Evolutionary conservation across 495 filamentous ascomycete genomes (phyloP).

Genomic region (Talaromyces nanjingensis): DNA sequence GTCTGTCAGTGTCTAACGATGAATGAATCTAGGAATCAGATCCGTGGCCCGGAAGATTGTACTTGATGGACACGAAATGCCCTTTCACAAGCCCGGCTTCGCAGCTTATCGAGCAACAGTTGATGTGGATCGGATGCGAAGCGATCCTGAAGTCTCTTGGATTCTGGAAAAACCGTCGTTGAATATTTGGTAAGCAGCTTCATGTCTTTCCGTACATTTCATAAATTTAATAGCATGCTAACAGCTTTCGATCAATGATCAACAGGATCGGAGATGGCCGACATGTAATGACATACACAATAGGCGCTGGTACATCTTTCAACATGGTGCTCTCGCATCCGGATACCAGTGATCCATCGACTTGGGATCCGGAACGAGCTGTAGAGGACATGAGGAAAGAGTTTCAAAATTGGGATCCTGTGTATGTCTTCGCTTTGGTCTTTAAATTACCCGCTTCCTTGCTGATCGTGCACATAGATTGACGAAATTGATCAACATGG

Average conservation of each 20-base stretch:
- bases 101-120: constrained; percentile 39
- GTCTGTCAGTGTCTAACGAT: background rate
- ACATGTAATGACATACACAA: constrained; percentile 46
- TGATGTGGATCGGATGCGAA: constrained; percentile 30
- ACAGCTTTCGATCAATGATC: background rate
- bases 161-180: constrained; percentile 29
- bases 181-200: constrained; percentile 30
- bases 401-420: constrained; percentile 36
- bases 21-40: constrained; percentile 21
- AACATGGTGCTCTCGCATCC: constrained; percentile 47
- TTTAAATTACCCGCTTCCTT: background rate
- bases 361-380: constrained; percentile 27
- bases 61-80: constrained; percentile 15
- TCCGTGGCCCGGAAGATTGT: constrained; percentile 26
- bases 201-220: too few species aligned
- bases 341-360: constrained; percentile 29
- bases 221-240: background rate
- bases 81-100: constrained; percentile 19
- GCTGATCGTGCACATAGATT: constrained; percentile 12
- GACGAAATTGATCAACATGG: constrained; percentile 30
- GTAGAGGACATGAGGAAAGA: constrained; percentile 30
- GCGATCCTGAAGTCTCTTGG: constrained; percentile 31
- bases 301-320: constrained; percentile 37
- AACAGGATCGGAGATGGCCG: constrained; percentile 24
- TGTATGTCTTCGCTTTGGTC: constrained; percentile 11